phyloP scores from a whole-genome alignment of 177 flowering plant genomes.

The Vitis hybrid region DNA sequence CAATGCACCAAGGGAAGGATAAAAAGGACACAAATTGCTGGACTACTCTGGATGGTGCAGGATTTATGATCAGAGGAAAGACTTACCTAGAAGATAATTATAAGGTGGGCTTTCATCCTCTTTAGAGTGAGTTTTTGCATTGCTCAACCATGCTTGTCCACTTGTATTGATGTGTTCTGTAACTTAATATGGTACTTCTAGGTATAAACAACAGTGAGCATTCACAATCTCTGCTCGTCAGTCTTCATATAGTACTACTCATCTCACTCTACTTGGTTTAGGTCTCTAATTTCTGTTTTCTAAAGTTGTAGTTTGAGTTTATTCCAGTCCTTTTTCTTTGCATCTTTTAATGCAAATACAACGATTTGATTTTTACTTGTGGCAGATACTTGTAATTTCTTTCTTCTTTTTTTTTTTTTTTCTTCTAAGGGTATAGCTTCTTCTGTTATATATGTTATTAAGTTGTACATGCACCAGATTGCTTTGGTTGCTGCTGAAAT shows the following conservation, averaged over 20 bases:
- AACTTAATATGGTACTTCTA: background rate
- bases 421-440: too few species aligned
- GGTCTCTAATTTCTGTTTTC: too few species aligned
- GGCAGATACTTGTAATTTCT: background rate
- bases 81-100: constrained; percentile 73
- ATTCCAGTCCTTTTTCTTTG: background rate
- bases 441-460: too few species aligned
- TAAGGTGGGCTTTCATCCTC: constrained; percentile 48
- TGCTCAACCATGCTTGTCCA: background rate
- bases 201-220: background rate
- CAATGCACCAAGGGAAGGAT: constrained; percentile 64
- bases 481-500: background rate
- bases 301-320: too few species aligned
- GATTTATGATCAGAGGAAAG: constrained; percentile 90
- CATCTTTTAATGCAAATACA: background rate
- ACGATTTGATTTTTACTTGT: background rate
- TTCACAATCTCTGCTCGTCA: background rate
- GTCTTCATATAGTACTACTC: background rate
- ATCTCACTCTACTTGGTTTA: too few species aligned
- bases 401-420: too few species aligned
- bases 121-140: background rate
- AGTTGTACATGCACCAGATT: background rate
- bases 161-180: background rate
- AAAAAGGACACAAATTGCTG: constrained; percentile 75
- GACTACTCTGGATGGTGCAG: constrained; percentile 73